Evolutionary conservation across 2,329 filamentous ascomycete species (phyloP), one percentile per base, ranked within the genome.

Genomic region (Xylariaceae sp.): DNA sequence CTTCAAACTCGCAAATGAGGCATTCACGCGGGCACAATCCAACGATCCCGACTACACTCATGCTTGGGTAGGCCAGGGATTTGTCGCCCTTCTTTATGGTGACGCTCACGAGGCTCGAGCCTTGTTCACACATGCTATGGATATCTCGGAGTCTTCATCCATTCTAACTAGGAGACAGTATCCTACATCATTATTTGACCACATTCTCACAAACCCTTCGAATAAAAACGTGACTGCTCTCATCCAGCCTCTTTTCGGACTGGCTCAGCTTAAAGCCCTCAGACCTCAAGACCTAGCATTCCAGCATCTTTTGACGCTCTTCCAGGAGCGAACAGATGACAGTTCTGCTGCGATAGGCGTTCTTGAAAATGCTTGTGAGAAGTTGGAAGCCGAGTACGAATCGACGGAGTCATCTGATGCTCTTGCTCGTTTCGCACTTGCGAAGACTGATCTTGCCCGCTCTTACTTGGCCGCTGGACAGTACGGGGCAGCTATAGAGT

Each of bases 71-170:
- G 94, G 94, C 1, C 92, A 97, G 68, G 92, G 89, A 1, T 78
- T 96, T 22, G 78, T 97, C 45, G 90, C 94, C 4, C 75, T 91
- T 14, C 72, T 92, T 27, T 80, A 82, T 44, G 90, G 89, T 1
- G 86, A 95, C 54, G 60, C 72, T 0, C 83, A 81, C 53, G 90
- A 96, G 69, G 91, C 92, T 1, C 79, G 89, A 18, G 84, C 85
- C 11, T 80, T 97, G 10, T 96, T 96, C 64, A 91, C 89, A 1
- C 94, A 99, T 65, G 92, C 94, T 1, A 94, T 96, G 73, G 91
- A 95, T 55, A 92, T 99, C 43, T 85, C 90, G 0, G 88, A 90
- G 53, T 86, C 89, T 0, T 87, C 87, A 0, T 85, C 86, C 0
- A 67, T 85, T 2, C 74, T 90, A 5, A 83, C 86, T 0, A 88